These are phyloP conservation scores for Pontederia crassipes DNA, from an alignment of 176 grass and related monocot genomes.

Conservation along the genomic window DNA sequence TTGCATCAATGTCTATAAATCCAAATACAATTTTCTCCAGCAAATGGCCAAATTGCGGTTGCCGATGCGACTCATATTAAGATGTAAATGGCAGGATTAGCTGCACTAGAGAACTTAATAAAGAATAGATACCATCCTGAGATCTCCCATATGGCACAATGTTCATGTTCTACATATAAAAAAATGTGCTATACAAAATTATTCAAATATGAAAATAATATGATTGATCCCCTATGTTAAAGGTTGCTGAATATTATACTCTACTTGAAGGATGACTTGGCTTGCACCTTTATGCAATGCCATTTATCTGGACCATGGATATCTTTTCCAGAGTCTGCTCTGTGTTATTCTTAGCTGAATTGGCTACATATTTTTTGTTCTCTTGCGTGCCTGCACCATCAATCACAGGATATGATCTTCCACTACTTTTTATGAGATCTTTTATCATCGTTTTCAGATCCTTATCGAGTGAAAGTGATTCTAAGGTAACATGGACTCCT, in stretches of 20 bases:
- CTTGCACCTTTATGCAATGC: constrained; percentile 27
- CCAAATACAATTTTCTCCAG: no score
- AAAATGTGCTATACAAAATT: no score
- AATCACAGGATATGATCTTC: constrained; percentile 59
- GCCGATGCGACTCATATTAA: no score
- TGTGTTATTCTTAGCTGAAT: constrained; percentile 2
- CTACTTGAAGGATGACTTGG: neutral
- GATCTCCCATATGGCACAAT: no score
- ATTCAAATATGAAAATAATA: no score
- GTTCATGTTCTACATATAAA: no score
- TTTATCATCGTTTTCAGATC: constrained; percentile 69
- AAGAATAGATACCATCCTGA: no score
- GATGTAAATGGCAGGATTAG: no score
- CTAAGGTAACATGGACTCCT: constrained; percentile 86
- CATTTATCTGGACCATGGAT: constrained; percentile 43
- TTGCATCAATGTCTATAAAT: no score
- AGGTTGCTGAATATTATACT: neutral
- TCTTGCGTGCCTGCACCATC: constrained; percentile 18
- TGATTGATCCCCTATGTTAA: no score
- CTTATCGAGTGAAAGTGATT: constrained; percentile 60
- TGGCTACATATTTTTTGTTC: neutral
- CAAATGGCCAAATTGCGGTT: no score
- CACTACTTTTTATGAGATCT: constrained; percentile 55
- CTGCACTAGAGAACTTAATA: no score
- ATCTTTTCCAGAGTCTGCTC: constrained; percentile 22